Base-by-base conservation (phyloP, 78 protist genomes). In the Mastigamoeba balamuthi region DNA sequence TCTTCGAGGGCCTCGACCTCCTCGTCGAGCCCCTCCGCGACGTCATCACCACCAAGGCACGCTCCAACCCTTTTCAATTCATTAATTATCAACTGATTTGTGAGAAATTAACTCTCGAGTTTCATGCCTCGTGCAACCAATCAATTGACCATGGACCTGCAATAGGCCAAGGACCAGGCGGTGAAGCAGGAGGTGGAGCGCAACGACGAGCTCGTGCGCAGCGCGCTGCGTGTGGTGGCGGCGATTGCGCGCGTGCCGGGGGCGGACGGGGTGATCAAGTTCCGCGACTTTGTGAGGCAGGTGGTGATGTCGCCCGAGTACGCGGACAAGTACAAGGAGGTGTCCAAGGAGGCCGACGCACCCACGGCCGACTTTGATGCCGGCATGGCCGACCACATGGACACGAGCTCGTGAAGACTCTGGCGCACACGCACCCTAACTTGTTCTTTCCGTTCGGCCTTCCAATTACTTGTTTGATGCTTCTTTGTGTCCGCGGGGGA, bases 101-200 rank as follows among this genome's bases (percentile, higher is more conserved):
- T n/a, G n/a, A n/a, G n/a, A n/a, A n/a, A n/a, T n/a, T n/a, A n/a
- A n/a, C n/a, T n/a, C n/a, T n/a, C n/a, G n/a, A n/a, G n/a, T n/a
- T n/a, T n/a, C n/a, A n/a, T n/a, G n/a, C n/a, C n/a, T n/a, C n/a
- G n/a, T n/a, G n/a, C 6, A 6, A 8, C 65, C 65, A 43, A 43
- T 10, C 42, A 6, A 3, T 4, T 68, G 33, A 3, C 44, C n/a
- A n/a, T n/a, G n/a, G n/a, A n/a, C n/a, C n/a, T n/a, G n/a, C n/a
- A n/a, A n/a, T n/a, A n/a, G n/a, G n/a, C n/a, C n/a, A 74, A 72
- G 58, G 88, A 74, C 17, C 42, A 44, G 25, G 86, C 91, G 6
- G 93, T 90, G 71, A 75, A 88, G 82, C 94, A 89, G 66, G 91
- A 90, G 76, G 64, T 90, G 35, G 94, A 91, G 65, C 71, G 88